Conservation (phyloP, 208 protist species). For the Leishmania tarentolae region DNA sequence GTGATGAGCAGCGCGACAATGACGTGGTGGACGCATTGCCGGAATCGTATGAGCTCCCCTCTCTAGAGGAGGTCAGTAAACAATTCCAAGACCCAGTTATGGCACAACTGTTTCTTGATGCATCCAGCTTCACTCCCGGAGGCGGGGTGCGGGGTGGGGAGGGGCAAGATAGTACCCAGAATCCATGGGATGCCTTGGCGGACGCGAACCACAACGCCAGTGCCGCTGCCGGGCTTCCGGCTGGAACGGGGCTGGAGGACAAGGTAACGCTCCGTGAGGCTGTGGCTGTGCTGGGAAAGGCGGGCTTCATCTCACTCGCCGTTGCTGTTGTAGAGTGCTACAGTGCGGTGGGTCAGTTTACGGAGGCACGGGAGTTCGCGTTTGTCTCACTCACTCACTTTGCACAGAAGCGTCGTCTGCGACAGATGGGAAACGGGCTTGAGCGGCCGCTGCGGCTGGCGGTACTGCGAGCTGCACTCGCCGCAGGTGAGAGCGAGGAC, state of each 20-base stretch:
- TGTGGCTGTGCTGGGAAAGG: conserved; percentile 56
- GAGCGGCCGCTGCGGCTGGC: conserved; percentile 80
- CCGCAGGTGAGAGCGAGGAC: conserved; percentile 76
- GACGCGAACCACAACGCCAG: conserved; percentile 20
- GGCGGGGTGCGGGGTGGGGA: conserved; percentile 23
- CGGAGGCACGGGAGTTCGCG: conserved; percentile 90
- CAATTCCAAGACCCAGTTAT: conserved; percentile 81
- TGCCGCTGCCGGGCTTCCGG: conserved; percentile 3
- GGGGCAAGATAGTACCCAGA: background rate
- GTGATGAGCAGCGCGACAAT: background rate
- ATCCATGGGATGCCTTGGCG: conserved; percentile 16
- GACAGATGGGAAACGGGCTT: conserved; percentile 46
- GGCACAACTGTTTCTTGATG: conserved; percentile 84
- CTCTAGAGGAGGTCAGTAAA: conserved; percentile 79
- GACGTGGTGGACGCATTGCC: conserved; percentile 15
- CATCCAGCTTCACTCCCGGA: conserved; percentile 47
- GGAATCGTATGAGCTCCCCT: conserved; percentile 60
- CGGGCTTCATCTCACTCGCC: conserved; percentile 69
- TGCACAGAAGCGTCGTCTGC: conserved; percentile 43
- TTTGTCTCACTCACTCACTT: conserved; percentile 69
- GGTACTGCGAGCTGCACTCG: conserved; percentile 76
- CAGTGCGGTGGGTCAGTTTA: conserved; percentile 79
- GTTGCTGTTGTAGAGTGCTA: conserved; percentile 84
- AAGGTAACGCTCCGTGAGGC: conserved; percentile 75
- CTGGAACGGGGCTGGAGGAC: conserved; percentile 23